phyloP scores from a whole-genome alignment of 164 flowering plant species.

The Berberis thunbergii region DNA sequence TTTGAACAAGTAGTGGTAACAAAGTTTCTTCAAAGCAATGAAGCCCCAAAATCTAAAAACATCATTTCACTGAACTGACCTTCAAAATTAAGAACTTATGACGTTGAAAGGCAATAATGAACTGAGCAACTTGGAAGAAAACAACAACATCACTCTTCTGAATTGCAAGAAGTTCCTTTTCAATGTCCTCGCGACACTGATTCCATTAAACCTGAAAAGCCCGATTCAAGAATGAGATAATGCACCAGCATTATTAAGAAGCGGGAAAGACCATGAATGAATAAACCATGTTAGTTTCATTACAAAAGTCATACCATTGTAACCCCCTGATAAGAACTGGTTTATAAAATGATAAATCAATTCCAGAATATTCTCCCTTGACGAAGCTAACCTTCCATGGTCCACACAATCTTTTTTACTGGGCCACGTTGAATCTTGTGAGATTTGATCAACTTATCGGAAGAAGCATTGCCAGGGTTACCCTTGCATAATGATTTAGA shows the following conservation, averaged over 20 bases:
- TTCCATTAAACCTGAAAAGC: conserved; percentile 67
- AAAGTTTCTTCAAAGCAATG: too few relatives aligned
- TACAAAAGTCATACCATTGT: conserved; percentile 50
- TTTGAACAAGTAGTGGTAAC: not conserved
- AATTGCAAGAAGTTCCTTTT: conserved; percentile 64
- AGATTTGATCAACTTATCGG: conserved; percentile 31
- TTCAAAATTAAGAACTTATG: conserved; percentile 40
- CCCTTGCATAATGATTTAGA: conserved; percentile 71
- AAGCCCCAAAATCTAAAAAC: not conserved
- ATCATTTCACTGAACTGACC: conserved; percentile 34
- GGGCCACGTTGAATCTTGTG: conserved; percentile 51
- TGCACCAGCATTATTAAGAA: not conserved
- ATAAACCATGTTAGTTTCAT: not conserved
- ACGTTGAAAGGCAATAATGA: conserved; percentile 70
- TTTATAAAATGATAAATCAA: conserved; percentile 57
- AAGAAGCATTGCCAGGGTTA: conserved; percentile 40
- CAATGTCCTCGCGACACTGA: conserved; percentile 74
- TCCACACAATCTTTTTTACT: conserved; percentile 53
- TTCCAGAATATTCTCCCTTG: conserved; percentile 38
- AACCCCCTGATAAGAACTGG: conserved; percentile 81
- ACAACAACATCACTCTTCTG: conserved; percentile 54
- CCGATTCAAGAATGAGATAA: conserved; percentile 10
- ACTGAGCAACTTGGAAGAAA: conserved; percentile 79
- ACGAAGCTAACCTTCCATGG: conserved; percentile 38
- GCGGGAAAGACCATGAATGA: not conserved